phyloP scores from a whole-genome alignment of 768 basidiomycete species.

The Phylloporus arenicola region DNA sequence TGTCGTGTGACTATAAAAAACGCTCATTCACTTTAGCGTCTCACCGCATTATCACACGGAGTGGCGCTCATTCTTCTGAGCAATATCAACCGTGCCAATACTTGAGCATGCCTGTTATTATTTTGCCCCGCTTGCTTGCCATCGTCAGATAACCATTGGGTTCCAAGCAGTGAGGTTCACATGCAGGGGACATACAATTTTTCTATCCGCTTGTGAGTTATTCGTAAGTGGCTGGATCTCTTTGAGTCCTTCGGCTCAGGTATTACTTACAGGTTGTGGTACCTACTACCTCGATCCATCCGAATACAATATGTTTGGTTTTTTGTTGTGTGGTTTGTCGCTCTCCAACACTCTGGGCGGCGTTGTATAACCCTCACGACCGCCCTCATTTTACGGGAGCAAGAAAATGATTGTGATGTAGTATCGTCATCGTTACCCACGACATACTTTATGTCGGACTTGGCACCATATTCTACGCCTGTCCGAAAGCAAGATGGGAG shows the following conservation, averaged over 20 bases:
- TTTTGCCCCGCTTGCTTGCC: conserved; percentile 38
- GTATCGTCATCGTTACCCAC: conserved; percentile 30
- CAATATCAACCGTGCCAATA: conserved; percentile 44
- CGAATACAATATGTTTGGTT: conserved; percentile 2
- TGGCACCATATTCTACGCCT: conserved; percentile 24
- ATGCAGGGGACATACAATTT: conserved; percentile 35
- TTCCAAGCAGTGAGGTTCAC: conserved; percentile 44
- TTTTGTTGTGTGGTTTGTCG: conserved; percentile 24
- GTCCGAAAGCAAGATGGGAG: conserved; percentile 34
- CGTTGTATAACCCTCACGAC: conserved; percentile 62
- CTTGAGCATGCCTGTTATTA: conserved; percentile 30
- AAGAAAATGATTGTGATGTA: conserved; percentile 39
- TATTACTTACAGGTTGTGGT: not conserved
- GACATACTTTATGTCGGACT: conserved; percentile 32
- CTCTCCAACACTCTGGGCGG: conserved; percentile 98
- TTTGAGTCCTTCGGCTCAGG: not conserved
- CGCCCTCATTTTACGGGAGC: conserved; percentile 98
- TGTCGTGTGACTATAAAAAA: conserved; percentile 9
- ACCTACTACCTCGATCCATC: not conserved
- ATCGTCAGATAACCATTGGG: conserved; percentile 21
- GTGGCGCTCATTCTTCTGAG: conserved; percentile 84
- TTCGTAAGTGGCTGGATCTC: conserved; percentile 11
- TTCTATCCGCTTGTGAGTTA: not conserved
- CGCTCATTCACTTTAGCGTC: conserved; percentile 88
- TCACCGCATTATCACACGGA: conserved; percentile 52